A percentile compares a stretch with the other conserved stretches of the same genome.
Conservation (phyloP, 176 grass and related monocot species). For the Lolium rigidum region DNA sequence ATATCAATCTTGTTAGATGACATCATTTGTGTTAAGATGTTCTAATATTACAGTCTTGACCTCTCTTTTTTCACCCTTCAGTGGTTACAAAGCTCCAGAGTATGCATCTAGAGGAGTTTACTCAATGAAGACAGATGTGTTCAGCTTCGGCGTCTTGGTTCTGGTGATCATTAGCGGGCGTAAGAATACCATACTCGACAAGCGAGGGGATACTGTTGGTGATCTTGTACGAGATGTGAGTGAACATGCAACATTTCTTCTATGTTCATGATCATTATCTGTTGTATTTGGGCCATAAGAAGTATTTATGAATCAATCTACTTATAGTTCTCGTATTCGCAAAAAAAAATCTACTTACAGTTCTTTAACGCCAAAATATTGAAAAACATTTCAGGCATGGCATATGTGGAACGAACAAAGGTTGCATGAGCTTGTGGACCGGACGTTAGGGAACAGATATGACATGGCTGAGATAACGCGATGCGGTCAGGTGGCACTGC, state of each 20-base stretch:
- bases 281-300: no score
- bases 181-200: constrained; percentile 37
- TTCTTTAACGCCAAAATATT: neutral
- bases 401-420: constrained; percentile 42
- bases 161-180: constrained; percentile 52
- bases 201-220: constrained; percentile 44
- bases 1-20: neutral
- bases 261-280: neutral
- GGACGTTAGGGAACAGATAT: constrained; percentile 4
- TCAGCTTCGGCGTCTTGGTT: constrained; percentile 58
- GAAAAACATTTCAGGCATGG: constrained; percentile 54
- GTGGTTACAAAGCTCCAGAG: constrained; percentile 59
- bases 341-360: no score
- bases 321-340: no score
- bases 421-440: constrained; percentile 49
- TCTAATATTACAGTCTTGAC: neutral
- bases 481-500: constrained; percentile 47
- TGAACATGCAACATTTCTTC: neutral
- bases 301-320: no score
- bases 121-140: constrained; percentile 61
- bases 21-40: neutral
- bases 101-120: constrained; percentile 53
- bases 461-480: constrained; percentile 12
- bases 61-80: constrained; percentile 14
- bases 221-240: constrained; percentile 59